phyloP scores from a whole-genome alignment of 2,329 filamentous ascomycete species.

The Colletotrichum kahawae region DNA sequence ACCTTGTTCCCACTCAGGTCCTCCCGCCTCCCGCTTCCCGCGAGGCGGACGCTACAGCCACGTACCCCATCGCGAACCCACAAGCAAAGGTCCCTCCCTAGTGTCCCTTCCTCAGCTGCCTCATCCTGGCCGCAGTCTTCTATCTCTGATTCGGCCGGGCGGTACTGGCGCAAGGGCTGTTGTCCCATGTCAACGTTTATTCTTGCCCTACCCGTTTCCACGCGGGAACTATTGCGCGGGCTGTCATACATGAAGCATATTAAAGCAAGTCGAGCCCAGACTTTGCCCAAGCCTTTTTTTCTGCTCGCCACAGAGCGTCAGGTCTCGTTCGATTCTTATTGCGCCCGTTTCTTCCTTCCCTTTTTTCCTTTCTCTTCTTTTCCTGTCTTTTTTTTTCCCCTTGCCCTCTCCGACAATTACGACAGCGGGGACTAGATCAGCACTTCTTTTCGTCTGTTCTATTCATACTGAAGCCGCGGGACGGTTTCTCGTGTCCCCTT shows the following conservation, averaged over 20 bases:
- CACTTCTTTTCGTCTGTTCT: slow-evolving; percentile 21
- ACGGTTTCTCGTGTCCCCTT: slow-evolving; percentile 36
- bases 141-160: slow-evolving; percentile 17
- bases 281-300: slow-evolving; percentile 23
- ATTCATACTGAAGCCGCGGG: slow-evolving; percentile 37
- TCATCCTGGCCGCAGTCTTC: slow-evolving; percentile 13
- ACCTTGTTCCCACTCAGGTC: slow-evolving; percentile 13
- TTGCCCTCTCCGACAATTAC: slow-evolving; percentile 17
- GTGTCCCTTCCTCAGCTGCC: slow-evolving; percentile 22
- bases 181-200: slow-evolving; percentile 23
- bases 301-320: slow-evolving; percentile 11
- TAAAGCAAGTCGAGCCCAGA: slow-evolving; percentile 31
- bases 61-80: slow-evolving; percentile 25
- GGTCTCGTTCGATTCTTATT: slow-evolving; percentile 19
- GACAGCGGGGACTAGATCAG: slow-evolving; percentile 13
- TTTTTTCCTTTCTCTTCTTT: slow-evolving; percentile 27
- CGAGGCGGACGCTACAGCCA: slow-evolving; percentile 25
- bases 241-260: slow-evolving; percentile 32
- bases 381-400: slow-evolving; percentile 19
- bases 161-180: background rate
- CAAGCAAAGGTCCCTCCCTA: background rate
- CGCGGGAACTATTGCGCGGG: slow-evolving; percentile 11
- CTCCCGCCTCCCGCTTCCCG: slow-evolving; percentile 20
- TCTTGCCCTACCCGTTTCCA: slow-evolving; percentile 23
- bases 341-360: slow-evolving; percentile 26